Base-by-base conservation (phyloP, 2,329 filamentous ascomycete species). In the Teratosphaeria epicoccoides region DNA sequence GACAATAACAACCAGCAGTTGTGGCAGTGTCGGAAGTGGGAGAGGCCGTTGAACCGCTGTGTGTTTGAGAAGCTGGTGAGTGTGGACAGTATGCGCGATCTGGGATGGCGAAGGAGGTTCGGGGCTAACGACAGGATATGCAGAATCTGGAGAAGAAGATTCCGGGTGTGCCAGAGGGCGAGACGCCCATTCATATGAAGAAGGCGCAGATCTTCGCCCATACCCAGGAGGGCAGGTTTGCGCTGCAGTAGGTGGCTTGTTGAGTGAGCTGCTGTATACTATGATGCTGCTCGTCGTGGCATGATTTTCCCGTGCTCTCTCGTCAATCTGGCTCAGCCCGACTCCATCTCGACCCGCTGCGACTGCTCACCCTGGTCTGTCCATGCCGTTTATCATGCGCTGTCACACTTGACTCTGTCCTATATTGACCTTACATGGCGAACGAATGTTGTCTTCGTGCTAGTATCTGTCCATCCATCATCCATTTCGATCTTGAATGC, bases 1-100 rank as follows among this genome's bases (percentile, higher is more conserved):
- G 93, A 98, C 67, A 85, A 95, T 75, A 90, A 94, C 76, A 98
- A 98, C 77, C 93, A 98, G 68, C 88, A 95, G 73, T 76, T 97
- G 54, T 98, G 88, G 86, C 88, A 97, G 67, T 98, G 93, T 76
- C 82, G 93, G 63, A 83, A 83, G 65, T 77, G 80, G 58, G 93
- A 98, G 77, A 84, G 88, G 81, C 84, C 84, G 68, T 76, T 98
- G 64, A 98, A 96, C 78, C 85, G 84, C 74, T 98, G 93, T 72
- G 90, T 96, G 47, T 97, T 87, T 68, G 85, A 96, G 61, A 97
- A 96, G 70, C 73, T 98, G 76, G 93, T 98, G 77, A 56, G 86
- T 77, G 10, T 24, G 9, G 11, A 17, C n/a, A n/a, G 14, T 40
- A 24, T 28, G 24, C 43, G 29, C 17, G 24, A 12, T 29, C 4